These are phyloP conservation scores for Barnettozyma pratensis DNA, from an alignment of 805 yeast species.

Conservation along the genomic window DNA sequence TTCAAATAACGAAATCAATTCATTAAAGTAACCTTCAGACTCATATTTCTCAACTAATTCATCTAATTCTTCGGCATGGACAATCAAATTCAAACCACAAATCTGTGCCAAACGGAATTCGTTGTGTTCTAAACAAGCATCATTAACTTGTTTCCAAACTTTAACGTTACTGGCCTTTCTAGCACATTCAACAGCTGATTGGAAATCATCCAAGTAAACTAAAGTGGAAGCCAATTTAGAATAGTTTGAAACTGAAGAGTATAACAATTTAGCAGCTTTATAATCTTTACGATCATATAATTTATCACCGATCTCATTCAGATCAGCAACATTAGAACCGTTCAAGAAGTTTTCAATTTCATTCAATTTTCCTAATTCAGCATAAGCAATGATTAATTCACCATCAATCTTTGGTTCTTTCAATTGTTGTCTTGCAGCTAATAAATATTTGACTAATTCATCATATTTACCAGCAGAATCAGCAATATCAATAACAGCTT, in stretches of 20 bases:
- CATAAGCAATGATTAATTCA: conserved; percentile 82
- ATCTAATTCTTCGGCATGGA: conserved; percentile 95
- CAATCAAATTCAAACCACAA: conserved; percentile 94
- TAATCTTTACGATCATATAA: conserved; percentile 76
- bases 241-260: conserved; percentile 83
- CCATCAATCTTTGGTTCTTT: conserved; percentile 94
- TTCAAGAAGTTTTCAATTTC: conserved; percentile 84
- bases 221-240: conserved; percentile 95
- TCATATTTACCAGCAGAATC: conserved; percentile 96
- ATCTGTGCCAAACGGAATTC: conserved; percentile 97
- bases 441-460: conserved; percentile 79
- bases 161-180: conserved; percentile 91
- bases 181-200: conserved; percentile 97
- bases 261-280: conserved; percentile 89
- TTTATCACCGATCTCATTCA: conserved; percentile 89
- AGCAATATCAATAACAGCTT: conserved; percentile 88
- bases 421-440: conserved; percentile 86
- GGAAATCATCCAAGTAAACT: conserved; percentile 88
- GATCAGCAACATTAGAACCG: conserved; percentile 88
- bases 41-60: conserved; percentile 87
- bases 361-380: conserved; percentile 63
- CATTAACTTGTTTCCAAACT: conserved; percentile 97
- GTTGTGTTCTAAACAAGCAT: conserved; percentile 90
- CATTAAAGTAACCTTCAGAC: conserved; percentile 84
- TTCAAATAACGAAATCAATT: conserved; percentile 87